A percentile compares a stretch with the other conserved stretches of the same genome.
These are phyloP conservation scores for Neurospora terricola DNA, from an alignment of 495 filamentous ascomycete genomes.

Conservation along the genomic window DNA sequence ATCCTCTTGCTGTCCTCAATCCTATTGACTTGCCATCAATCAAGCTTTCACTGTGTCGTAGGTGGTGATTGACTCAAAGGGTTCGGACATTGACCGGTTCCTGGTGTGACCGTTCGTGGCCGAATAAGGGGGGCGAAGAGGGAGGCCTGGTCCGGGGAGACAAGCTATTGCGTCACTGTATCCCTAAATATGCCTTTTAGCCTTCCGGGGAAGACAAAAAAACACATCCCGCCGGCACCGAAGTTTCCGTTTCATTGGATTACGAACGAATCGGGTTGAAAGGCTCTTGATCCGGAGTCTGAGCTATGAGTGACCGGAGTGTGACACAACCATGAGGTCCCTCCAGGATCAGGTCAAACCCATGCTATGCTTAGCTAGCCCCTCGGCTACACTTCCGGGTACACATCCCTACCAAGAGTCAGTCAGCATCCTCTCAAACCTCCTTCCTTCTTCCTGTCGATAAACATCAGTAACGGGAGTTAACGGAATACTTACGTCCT, in stretches of 20 bases:
- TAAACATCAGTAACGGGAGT: neutral
- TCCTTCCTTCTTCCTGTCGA: neutral
- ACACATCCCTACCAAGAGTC: constrained; percentile 42
- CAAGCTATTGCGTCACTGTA: neutral
- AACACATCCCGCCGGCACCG: neutral
- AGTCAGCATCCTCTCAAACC: neutral
- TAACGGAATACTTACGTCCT: constrained; percentile 28
- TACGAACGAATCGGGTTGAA: neutral
- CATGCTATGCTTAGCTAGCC: neutral
- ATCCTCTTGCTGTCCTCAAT: neutral
- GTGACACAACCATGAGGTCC: neutral
- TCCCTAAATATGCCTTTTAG: neutral
- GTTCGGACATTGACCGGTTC: neutral
- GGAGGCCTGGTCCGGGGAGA: rapidly evolving
- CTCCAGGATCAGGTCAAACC: neutral
- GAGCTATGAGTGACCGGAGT: neutral
- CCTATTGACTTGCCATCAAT: neutral
- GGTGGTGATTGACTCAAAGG: neutral
- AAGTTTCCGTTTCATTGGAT: neutral
- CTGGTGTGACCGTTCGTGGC: neutral
- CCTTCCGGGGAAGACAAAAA: neutral
- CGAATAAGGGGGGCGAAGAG: neutral
- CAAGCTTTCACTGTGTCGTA: neutral
- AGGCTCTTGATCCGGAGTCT: neutral
- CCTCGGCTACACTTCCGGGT: constrained; percentile 41